Base-by-base conservation (phyloP, 768 basidiomycete species). In the Termitomyces sp. region DNA sequence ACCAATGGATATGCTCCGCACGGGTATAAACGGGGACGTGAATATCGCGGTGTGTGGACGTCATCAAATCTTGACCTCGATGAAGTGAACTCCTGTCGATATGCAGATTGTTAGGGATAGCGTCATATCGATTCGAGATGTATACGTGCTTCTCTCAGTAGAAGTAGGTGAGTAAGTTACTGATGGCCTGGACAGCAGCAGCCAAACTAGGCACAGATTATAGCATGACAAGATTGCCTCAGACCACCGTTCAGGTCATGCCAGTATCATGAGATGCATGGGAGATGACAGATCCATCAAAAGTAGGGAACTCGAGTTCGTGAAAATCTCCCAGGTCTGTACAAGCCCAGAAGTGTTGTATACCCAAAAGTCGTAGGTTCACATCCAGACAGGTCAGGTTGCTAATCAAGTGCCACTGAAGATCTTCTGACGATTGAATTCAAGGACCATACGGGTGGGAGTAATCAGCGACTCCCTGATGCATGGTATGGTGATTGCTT, bases 31-130 rank as follows among this genome's bases (percentile, higher is more conserved):
- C n/a, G 61, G 58, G n/a, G 58, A 47, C 10, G 18, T 47, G 48
- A 32, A 56, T 59, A 54, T 24, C 50, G 58, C 61, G 61, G 40
- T 54, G 14, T 11, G 7, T 8, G 9, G n/a, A n/a, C 8, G 2
- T 30, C 26, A 30, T 40, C 18, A 52, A 38, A 40, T 40, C 38
- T 18, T n/a, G 11, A 40, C 36, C 35, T 28, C 11, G 24, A 52
- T 26, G 26, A n/a, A 40, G 26, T 28, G 26, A 38, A 11, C 7
- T 36, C 9, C 10, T 18, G 35, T 18, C 8, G 32, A 24, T 35
- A 22, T 16, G 33, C 14, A 35, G 22, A 22, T 40, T 40, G 7
- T 36, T 1, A 35, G 14, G n/a, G 26, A 35, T 22, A 18, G 26
- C 18, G 9, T 13, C 10, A 32, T 11, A 22, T 22, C 49, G 24